A percentile compares a stretch with the other conserved stretches of the same genome.
phyloP scores from a whole-genome alignment of 768 basidiomycete genomes.

The Coprinellus micaceus region DNA sequence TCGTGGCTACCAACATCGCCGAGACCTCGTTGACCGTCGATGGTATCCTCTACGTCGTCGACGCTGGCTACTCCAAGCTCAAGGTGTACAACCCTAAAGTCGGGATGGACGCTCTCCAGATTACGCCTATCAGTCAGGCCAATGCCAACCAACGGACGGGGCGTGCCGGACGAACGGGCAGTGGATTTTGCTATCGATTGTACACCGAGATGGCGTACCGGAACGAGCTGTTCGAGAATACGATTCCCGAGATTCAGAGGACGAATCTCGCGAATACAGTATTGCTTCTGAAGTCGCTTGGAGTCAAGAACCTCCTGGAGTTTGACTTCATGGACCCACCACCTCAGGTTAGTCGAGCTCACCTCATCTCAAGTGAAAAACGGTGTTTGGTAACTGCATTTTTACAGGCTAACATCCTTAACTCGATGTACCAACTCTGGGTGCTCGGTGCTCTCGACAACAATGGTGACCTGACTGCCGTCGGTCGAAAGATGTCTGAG shows the following conservation, averaged over 20 bases:
- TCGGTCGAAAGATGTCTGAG: constrained; percentile 96
- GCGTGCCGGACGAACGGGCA: constrained; percentile 94
- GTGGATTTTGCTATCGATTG: constrained; percentile 92
- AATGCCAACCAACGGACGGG: constrained; percentile 96
- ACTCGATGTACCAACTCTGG: constrained; percentile 99
- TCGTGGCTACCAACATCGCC: constrained; percentile 98
- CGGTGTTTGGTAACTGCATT: background rate
- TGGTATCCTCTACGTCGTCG: constrained; percentile 95
- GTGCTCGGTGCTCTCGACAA: constrained; percentile 97
- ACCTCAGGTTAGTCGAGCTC: constrained; percentile 64
- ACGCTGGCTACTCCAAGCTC: constrained; percentile 94
- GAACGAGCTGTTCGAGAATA: constrained; percentile 93
- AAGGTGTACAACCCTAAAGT: constrained; percentile 99
- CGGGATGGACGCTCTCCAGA: constrained; percentile 98
- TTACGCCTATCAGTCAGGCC: constrained; percentile 98
- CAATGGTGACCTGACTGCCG: constrained; percentile 89
- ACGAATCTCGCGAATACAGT: constrained; percentile 98
- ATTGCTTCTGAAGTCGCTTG: constrained; percentile 87
- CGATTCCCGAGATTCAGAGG: constrained; percentile 97
- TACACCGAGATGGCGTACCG: constrained; percentile 97
- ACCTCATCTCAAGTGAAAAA: background rate
- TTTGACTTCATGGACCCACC: constrained; percentile 99
- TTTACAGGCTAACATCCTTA: constrained; percentile 87
- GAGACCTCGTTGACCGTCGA: constrained; percentile 98
- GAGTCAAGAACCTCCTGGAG: constrained; percentile 94